These are phyloP conservation scores for Monosporozyma solicola DNA, from an alignment of 805 yeast species.

Conservation along the genomic window DNA sequence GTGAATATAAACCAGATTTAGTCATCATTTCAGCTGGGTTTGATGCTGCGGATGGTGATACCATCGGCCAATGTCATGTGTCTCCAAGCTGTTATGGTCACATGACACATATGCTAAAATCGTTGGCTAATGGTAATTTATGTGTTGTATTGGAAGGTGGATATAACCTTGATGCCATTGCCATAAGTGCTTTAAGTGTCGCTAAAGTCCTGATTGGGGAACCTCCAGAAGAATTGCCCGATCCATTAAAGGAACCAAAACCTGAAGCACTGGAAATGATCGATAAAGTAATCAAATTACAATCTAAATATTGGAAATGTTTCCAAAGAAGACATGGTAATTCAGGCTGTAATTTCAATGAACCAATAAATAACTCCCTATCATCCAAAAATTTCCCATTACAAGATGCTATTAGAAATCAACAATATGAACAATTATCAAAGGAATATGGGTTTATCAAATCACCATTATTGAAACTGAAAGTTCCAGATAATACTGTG, in stretches of 20 bases:
- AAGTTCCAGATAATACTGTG: conserved; percentile 30
- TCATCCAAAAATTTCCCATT: conserved; percentile 40
- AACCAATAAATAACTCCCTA: conserved; percentile 25
- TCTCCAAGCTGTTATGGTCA: conserved; percentile 94
- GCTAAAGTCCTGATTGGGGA: conserved; percentile 89
- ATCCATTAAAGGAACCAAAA: conserved; percentile 46
- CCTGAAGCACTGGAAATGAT: conserved; percentile 71
- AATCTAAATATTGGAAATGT: conserved; percentile 81
- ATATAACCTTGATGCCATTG: conserved; percentile 83
- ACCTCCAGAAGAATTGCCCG: conserved; percentile 75
- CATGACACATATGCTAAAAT: conserved; percentile 86
- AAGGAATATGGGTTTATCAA: conserved; percentile 49
- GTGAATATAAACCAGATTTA: conserved; percentile 87
- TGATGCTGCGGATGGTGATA: conserved; percentile 98
- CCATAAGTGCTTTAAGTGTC: conserved; percentile 84
- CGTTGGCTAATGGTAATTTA: conserved; percentile 78
- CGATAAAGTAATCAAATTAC: conserved; percentile 69
- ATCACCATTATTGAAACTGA: conserved; percentile 51
- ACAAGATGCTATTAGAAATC: conserved; percentile 66
- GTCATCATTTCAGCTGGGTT: conserved; percentile 92
- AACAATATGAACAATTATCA: conserved; percentile 53
- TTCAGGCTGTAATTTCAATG: conserved; percentile 31
- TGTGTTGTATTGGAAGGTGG: conserved; percentile 96
- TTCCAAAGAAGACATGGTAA: conserved; percentile 57
- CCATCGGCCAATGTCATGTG: conserved; percentile 92